Percentiles rank a stretch among this genome's conserved stretches.
phyloP scores from a whole-genome alignment of 192 early-diverging fungal species.

The Gigaspora rosea region DNA sequence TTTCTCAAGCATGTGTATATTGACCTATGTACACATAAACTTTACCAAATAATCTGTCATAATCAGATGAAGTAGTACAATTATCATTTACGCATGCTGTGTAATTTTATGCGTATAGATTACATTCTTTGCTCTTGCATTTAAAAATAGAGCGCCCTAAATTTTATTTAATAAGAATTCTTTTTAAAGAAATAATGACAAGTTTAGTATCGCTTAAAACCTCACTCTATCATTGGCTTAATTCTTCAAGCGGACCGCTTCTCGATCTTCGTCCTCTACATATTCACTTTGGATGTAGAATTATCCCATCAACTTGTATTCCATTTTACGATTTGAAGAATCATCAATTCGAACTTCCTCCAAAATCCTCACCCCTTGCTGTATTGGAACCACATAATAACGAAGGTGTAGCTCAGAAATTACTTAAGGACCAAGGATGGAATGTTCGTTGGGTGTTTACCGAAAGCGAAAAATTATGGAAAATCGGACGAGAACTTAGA shows the following conservation, averaged over 20 bases:
- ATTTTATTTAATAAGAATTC: too few species aligned
- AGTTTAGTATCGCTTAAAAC: not conserved
- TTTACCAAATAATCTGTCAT: too few species aligned
- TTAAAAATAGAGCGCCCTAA: too few species aligned
- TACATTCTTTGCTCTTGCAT: too few species aligned
- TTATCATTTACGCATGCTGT: too few species aligned
- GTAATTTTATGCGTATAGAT: too few species aligned
- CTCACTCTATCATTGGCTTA: conserved; percentile 10
- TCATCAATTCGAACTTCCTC: conserved; percentile 41
- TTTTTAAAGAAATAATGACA: not conserved
- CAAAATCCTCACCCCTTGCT: conserved; percentile 44
- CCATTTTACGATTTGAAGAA: conserved; percentile 32
- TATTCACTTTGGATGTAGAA: conserved; percentile 23
- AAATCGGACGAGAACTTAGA: conserved; percentile 28
- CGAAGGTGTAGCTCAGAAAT: conserved; percentile 8
- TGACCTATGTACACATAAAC: too few species aligned
- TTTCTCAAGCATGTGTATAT: too few species aligned
- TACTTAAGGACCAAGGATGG: conserved; percentile 41
- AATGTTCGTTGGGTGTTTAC: conserved; percentile 36
- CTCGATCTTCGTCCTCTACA: conserved; percentile 38
- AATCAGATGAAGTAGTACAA: too few species aligned
- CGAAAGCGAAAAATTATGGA: conserved; percentile 24
- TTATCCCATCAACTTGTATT: conserved; percentile 46
- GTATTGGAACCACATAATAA: conserved; percentile 35
- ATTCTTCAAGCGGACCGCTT: conserved; percentile 22